A percentile compares a stretch with the other conserved stretches of the same genome.
Evolutionary conservation across 108 stramenopile genomes (phyloP).

Genomic region (Stephanodiscus triporus): DNA sequence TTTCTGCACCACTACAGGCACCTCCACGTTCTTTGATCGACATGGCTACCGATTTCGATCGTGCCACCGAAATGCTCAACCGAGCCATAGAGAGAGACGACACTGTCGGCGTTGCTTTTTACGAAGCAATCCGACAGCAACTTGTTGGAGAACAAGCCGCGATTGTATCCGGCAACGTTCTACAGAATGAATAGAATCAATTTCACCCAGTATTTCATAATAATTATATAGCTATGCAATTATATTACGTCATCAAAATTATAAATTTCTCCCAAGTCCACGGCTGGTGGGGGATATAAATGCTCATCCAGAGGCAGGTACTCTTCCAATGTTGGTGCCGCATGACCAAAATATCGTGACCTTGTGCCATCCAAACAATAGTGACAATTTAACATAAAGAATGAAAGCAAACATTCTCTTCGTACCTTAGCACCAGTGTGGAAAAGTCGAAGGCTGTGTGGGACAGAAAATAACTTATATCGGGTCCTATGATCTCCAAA

Average conservation of each 20-base stretch:
- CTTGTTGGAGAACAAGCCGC: too few species aligned
- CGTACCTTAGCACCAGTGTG: not conserved
- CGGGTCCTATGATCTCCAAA: not conserved
- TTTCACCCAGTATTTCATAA: not conserved
- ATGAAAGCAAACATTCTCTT: constrained; percentile 10
- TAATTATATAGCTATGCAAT: not conserved
- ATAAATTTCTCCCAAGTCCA: constrained; percentile 17
- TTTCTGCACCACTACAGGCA: not conserved
- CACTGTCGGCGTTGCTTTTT: too few species aligned
- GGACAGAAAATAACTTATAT: constrained; percentile 1
- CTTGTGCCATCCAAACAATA: constrained; percentile 24
- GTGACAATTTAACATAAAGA: constrained; percentile 32
- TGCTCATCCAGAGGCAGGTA: constrained; percentile 19
- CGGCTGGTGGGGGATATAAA: constrained; percentile 8
- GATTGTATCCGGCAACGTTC: too few species aligned
- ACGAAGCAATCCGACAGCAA: too few species aligned
- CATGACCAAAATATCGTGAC: constrained; percentile 19
- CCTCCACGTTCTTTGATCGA: constrained; percentile 1
- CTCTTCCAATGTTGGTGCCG: constrained; percentile 23
- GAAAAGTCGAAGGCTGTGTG: constrained; percentile 2
- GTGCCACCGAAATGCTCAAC: not conserved
- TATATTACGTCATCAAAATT: constrained; percentile 5
- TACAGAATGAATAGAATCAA: not conserved
- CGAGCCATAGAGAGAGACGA: not conserved
- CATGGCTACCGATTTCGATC: not conserved